Base-by-base conservation (phyloP, 768 basidiomycete species). In the Leccinum incarnatum region DNA sequence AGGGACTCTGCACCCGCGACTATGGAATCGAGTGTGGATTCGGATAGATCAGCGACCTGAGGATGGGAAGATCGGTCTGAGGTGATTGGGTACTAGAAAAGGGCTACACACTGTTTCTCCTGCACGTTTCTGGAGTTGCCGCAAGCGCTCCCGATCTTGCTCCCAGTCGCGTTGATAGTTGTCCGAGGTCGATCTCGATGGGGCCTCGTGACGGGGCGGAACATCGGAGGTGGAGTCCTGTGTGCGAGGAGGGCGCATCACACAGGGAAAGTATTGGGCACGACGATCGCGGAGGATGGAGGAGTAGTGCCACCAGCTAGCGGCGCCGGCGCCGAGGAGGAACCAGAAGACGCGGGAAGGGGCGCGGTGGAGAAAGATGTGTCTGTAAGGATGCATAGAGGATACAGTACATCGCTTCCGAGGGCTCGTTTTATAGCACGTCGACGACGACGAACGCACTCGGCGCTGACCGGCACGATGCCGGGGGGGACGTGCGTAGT, bases 311-410 rank as follows among this genome's bases (percentile, higher is more conserved):
- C 73, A 81, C 61, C 71, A 74, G 23, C 70, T 67, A 0, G 75
- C 74, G 27, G 61, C 65, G 3, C 73, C 74, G 6, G 83, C 86
- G 59, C 88, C 89, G 62, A 88, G 19, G 64, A 79, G 9, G 77
- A 90, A 88, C 88, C 88, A 90, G 68, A 89, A 30, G 55, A 88
- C 45, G 61, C 88, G 85, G 47, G 82, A 82, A n/a, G 83, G 81
- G 6, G 79, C 67, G 55, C 75, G 70, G 52, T 71, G 72, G 61
- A 69, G 54, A 27, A 62, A 59, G 42, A 66, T 2, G 53, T 65
- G 60, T 1, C 58, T 52, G 56, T 69, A 63, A 0, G 63, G 61
- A 12, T 67, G 52, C 74, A 74, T 74, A 11, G 10, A 19, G 42
- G 54, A 3, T 53, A 46, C 2, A 8, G 17, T 15, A 29, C 58